Base-by-base conservation (phyloP, 1,139 yeast genomes). In the Suhomyces kunorum region DNA sequence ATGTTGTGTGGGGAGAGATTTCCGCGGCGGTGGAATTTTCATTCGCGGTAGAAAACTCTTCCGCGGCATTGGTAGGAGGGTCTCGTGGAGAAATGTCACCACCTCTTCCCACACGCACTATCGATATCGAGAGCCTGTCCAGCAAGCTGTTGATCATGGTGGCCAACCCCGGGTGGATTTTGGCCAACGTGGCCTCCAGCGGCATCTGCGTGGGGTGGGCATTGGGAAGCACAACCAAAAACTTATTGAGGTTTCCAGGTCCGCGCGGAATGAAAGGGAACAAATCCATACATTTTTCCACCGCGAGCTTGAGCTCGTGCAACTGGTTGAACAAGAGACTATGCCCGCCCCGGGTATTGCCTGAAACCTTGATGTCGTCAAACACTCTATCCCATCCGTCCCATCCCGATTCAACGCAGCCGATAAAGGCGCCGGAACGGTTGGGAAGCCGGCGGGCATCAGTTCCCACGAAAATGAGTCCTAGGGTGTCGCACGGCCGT, bases 361-460 rank as follows among this genome's bases (percentile, higher is more conserved):
- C 47, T 16, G 59, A 64, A 12, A 76, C 66, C 28, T 60, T 54
- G 9, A 80, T 56, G 9, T 67, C 72, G 7, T 66, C 61, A 11
- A 80, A 54, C 8, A 80, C 52, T 1, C 67, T 65, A 19, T 64
- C 61, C 84, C 87, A 80, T 0, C 82, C 84, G 19, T 66, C 64
- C 87, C 87, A 81, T 2, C 53, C 47, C n/a, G 68, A 61, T 13
- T 65, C 59, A 3, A 71, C 68, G 52, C 80, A 75, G 0, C 87
- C 86, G 40, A 78, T 65, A 51, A 76, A 81, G 8, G 78, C 68
- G 0, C 83, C 82, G 28, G 61, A 55, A 19, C 61, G 54, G 6
- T 68, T 51, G 2, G 64, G 58, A 28, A 42, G 60, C 14, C 69
- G 62, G 1, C 48, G 43, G 1, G 76, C 71, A 49, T 76, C 71